These are phyloP conservation scores for Eutypa lata DNA, from an alignment of 2,329 filamentous ascomycete genomes.

Conservation along the genomic window DNA sequence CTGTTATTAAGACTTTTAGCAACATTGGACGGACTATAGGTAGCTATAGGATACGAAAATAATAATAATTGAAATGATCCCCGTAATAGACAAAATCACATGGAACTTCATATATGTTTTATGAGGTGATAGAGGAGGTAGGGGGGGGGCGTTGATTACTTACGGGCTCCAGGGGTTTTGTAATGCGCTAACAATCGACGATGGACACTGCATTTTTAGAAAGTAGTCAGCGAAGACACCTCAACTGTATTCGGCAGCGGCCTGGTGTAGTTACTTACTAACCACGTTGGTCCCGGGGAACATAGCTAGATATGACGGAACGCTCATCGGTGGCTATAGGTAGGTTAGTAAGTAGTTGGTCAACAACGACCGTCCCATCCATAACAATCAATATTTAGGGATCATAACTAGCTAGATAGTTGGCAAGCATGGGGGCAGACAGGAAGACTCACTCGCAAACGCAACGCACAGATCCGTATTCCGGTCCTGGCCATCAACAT, in stretches of 20 bases:
- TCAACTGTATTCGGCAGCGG: slow-evolving; percentile 8
- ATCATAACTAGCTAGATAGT: too few species aligned
- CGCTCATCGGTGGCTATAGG: slow-evolving; percentile 32
- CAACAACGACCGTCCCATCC: too few species aligned
- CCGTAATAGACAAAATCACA: too few species aligned
- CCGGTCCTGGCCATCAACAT: slow-evolving; percentile 35
- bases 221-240: background rate
- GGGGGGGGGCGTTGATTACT: background rate
- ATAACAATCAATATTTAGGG: too few species aligned
- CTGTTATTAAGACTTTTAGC: too few species aligned
- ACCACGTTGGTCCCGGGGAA: slow-evolving; percentile 42
- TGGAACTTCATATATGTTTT: too few species aligned
- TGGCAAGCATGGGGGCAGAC: background rate
- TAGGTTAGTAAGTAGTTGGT: too few species aligned
- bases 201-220: slow-evolving; percentile 14
- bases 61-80: too few species aligned
- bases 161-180: background rate
- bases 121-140: too few species aligned
- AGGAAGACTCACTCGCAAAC: slow-evolving; percentile 40
- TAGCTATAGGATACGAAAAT: too few species aligned
- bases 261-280: slow-evolving; percentile 28
- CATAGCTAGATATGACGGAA: slow-evolving; percentile 36
- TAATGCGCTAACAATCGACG: slow-evolving; percentile 18
- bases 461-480: slow-evolving; percentile 39
- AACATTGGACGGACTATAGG: too few species aligned